phyloP scores from a whole-genome alignment of 805 yeast genomes.

The Candida krabiensis region DNA sequence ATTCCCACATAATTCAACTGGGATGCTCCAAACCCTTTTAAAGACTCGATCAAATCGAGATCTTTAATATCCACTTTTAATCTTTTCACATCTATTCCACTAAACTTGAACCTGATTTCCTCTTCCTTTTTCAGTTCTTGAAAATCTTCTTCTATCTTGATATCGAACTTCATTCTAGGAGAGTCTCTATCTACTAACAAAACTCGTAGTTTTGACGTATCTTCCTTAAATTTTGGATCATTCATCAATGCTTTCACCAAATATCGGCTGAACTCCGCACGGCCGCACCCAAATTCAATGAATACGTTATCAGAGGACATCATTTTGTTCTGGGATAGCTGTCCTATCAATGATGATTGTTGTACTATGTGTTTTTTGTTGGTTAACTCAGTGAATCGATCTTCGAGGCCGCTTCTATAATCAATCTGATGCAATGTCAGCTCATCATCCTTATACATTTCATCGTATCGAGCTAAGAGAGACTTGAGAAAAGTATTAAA shows the following conservation, averaged over 20 bases:
- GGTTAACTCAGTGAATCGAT: conserved; percentile 48
- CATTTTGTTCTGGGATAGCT: conserved; percentile 45
- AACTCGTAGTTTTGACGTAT: conserved; percentile 29
- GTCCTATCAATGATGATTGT: conserved; percentile 78
- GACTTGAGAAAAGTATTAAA: conserved; percentile 22
- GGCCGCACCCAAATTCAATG: conserved; percentile 89
- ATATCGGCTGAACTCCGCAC: conserved; percentile 78
- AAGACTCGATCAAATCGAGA: conserved; percentile 48
- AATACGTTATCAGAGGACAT: conserved; percentile 39
- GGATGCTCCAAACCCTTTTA: conserved; percentile 26
- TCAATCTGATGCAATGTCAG: conserved; percentile 22
- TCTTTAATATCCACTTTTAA: conserved; percentile 81
- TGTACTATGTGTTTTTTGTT: conserved; percentile 78
- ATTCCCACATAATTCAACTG: conserved; percentile 48
- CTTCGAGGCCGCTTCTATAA: conserved; percentile 35
- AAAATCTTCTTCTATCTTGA: conserved; percentile 60
- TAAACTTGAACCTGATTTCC: background rate
- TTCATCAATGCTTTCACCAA: conserved; percentile 38
- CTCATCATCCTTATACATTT: conserved; percentile 6
- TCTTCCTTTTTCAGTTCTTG: conserved; percentile 20
- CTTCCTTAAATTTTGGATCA: conserved; percentile 5
- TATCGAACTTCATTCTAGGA: conserved; percentile 76
- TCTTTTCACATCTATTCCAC: conserved; percentile 35
- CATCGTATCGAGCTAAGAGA: conserved; percentile 14
- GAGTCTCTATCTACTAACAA: conserved; percentile 75